These are phyloP conservation scores for Penicillium angulare DNA, from an alignment of 495 filamentous ascomycete genomes.

Conservation along the genomic window DNA sequence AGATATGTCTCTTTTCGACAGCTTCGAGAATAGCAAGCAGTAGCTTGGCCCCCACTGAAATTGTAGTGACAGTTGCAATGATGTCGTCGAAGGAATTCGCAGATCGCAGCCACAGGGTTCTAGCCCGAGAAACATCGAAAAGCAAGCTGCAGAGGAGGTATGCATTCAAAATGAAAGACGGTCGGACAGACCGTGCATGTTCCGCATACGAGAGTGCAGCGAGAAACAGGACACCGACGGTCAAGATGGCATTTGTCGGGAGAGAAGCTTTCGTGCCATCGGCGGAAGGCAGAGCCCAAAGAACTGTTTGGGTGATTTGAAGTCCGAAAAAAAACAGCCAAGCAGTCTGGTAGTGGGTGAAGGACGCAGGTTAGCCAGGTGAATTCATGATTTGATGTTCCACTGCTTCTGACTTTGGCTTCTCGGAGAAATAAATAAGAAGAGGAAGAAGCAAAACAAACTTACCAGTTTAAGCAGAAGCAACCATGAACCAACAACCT, in stretches of 20 bases:
- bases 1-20: conserved; percentile 49
- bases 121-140: conserved; percentile 53
- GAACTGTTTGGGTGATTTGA: conserved; percentile 46
- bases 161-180: conserved; percentile 57
- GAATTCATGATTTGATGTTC: neutral
- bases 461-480: conserved; percentile 46
- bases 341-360: conserved; percentile 25
- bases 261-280: conserved; percentile 42
- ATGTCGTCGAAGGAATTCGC: conserved; percentile 26
- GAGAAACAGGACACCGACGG: conserved; percentile 41
- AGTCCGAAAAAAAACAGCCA: conserved; percentile 40
- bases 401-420: neutral
- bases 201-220: conserved; percentile 54
- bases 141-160: conserved; percentile 62
- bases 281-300: conserved; percentile 44
- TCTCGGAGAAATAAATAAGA: neutral
- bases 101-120: conserved; percentile 59
- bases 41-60: conserved; percentile 45
- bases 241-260: conserved; percentile 42
- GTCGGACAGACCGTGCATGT: conserved; percentile 53
- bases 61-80: conserved; percentile 48
- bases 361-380: neutral
- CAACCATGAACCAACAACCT: conserved; percentile 42
- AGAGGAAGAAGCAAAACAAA: neutral
- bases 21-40: conserved; percentile 55